Conservation (phyloP, 371 early-diverging fungal species). For the Caulochytrium protostelioides region DNA sequence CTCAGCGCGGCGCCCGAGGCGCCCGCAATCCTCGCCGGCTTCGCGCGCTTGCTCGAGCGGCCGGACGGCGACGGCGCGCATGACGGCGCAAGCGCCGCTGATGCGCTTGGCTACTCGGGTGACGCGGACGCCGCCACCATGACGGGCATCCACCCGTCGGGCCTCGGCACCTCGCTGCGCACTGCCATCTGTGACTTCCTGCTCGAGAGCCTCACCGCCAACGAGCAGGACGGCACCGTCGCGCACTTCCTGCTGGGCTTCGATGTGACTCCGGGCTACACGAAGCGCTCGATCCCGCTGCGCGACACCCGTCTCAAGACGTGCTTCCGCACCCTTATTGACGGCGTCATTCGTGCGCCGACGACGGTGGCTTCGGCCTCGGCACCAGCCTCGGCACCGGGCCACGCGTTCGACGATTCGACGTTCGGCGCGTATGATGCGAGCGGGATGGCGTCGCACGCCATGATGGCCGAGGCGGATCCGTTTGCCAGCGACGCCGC, state of each 20-base stretch:
- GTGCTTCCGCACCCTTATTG: too few relatives aligned
- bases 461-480: slow-evolving; percentile 4
- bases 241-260: slow-evolving; percentile 74
- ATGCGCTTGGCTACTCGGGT: neutral
- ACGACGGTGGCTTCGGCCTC: slow-evolving; percentile 1
- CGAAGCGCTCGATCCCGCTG: too few relatives aligned
- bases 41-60: too few relatives aligned
- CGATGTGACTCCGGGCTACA: too few relatives aligned
- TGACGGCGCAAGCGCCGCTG: slow-evolving; percentile 4
- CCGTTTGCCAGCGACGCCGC: too few relatives aligned
- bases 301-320: too few relatives aligned
- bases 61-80: slow-evolving; percentile 3
- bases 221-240: slow-evolving; percentile 36
- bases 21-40: too few relatives aligned
- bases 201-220: slow-evolving; percentile 28
- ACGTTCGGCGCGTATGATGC: too few relatives aligned
- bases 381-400: slow-evolving; percentile 12
- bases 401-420: too few relatives aligned
- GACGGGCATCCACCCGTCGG: slow-evolving; percentile 1
- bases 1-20: too few relatives aligned
- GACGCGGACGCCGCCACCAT: slow-evolving; percentile 1
- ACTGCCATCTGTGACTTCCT: slow-evolving; percentile 49
- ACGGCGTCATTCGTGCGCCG: too few relatives aligned
- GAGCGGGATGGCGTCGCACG: slow-evolving; percentile 1
- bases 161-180: slow-evolving; percentile 28